Evolutionary conservation across 2,329 filamentous ascomycete genomes (phyloP).

Genomic region (Alternaria triticina): DNA sequence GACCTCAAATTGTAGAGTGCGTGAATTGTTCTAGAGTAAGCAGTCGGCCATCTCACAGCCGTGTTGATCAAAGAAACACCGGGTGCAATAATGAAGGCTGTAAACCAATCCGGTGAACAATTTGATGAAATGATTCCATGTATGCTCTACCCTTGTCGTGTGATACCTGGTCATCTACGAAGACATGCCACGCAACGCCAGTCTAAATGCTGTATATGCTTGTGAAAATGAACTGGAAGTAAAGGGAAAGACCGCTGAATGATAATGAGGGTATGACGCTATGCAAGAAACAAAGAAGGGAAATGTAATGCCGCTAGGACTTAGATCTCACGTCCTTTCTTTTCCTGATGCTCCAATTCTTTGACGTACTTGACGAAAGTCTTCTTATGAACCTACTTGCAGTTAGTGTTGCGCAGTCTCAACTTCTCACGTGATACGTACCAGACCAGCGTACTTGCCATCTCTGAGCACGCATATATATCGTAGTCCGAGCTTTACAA

Average conservation of each 20-base stretch:
- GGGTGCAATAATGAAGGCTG: background rate
- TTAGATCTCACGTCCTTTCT: conserved; percentile 20
- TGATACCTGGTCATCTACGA: background rate
- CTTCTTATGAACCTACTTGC: conserved; percentile 82
- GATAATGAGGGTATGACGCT: conserved; percentile 3
- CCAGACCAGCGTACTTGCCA: conserved; percentile 86
- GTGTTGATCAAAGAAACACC: background rate
- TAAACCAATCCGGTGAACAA: background rate
- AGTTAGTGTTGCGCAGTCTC: background rate
- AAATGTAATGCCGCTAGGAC: background rate
- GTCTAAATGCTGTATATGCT: conserved; percentile 7
- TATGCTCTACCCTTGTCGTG: background rate
- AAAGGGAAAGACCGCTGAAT: background rate
- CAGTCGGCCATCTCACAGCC: background rate
- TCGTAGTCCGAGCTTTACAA: conserved; percentile 88
- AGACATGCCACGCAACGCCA: conserved; percentile 3
- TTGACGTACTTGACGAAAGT: conserved; percentile 94
- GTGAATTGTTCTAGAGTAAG: background rate
- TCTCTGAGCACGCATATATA: conserved; percentile 90
- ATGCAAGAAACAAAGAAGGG: background rate
- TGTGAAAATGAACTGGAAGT: background rate
- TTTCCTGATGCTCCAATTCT: conserved; percentile 69
- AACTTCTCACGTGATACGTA: conserved; percentile 52
- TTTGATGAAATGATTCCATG: background rate
- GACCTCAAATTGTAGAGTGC: background rate